Base-by-base conservation (phyloP, 192 early-diverging fungal species). In the Powellomyces hirtus region DNA sequence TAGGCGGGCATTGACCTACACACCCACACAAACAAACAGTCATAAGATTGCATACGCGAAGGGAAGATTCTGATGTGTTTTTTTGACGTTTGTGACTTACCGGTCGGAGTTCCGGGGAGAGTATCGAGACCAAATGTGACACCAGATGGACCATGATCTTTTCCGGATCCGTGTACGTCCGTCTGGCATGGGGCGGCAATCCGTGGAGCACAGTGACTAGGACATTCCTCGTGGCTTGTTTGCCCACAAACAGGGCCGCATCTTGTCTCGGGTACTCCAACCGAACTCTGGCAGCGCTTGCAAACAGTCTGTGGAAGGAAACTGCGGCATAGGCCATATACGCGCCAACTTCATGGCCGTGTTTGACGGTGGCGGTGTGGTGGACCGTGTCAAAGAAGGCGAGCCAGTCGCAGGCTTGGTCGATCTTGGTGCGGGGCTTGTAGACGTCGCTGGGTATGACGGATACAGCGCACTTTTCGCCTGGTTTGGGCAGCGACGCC, bases 261-360 rank as follows among this genome's bases (percentile, higher is more conserved):
- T 94, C 91, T 24, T 80, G 73, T 42, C 87, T 82, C 37, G 96
- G 93, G 71, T 88, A 98, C 72, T 86, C 86, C 40, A 89, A 76
- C 42, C 36, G 10, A 5, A 73, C 38, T n/a, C 44, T 66, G 29
- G 60, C 81, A 5, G 88, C 77, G 1, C 89, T 85, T 11, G 92
- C 87, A 77, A 95, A 95, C 10, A 92, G 86, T 7, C 84, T 82
- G 75, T 97, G 89, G 65, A 94, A 90, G 44, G 80, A 87, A 8
- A 89, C 77, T 1, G 93, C 38, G 0, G 90, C 73, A 75, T 88
- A 96, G 0, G 89, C 76, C 30, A 86, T 52, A 73, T 96, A 96
- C 3, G 73, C 77, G 6, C 78, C 69, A 34, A 96, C 58, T 37
- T 80, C 84, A 55, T 83, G 83, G 20, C 82, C 76, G 31, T 86